Evolutionary conservation across 805 yeast genomes (phyloP), one percentile per base, ranked within the genome.

Genomic region (Sugiyamaella valdiviana): DNA sequence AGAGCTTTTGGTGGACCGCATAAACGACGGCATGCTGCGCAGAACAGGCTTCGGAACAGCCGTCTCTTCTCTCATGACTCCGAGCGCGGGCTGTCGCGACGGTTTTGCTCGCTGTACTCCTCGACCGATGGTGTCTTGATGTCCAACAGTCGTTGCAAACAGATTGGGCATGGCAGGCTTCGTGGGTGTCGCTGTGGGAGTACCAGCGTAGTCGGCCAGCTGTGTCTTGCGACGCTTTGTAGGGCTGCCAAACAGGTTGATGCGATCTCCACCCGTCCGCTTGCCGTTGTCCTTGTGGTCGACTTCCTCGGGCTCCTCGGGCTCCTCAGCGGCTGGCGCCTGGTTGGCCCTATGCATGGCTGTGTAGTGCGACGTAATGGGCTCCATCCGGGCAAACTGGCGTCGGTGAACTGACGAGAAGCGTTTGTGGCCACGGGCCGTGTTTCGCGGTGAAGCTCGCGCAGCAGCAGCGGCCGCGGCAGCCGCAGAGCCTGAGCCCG

Each of bases 351-450:
- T 17, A 21, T 44, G 26, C 21, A 39, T 2, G 19, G 47, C 53
- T 3, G 51, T 45, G 38, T 54, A 51, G 19, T 54, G 59, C 6
- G 45, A 14, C 2, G 51, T 49, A 21, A 63, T 53, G 19, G 61
- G 40, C 14, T 57, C 63, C 58, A 59, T 55, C 37, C 53, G 46
- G 10, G 62, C 59, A 47, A 62, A 61, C 41, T 55, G 45, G 12
- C 56, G 51, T 12, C 49, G 23, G 50, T 63, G 67, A 1, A 57
- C 51, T 0, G 58, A 51, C 12, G 62, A 53, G 46, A 50, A 61
- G 44, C 58, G 54, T 15, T 44, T 45, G 41, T 42, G 60, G 19
- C 23, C 22, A 14, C 44, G 22, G 10, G 17, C 21, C 21, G 36
- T 24, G 24, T 24, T n/a, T 16, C 36, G 36, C 17, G 44, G 26